Evolutionary conservation across 441 rosid species (phyloP), one percentile per base, ranked within the genome.

Genomic region (Jatropha podagrica): DNA sequence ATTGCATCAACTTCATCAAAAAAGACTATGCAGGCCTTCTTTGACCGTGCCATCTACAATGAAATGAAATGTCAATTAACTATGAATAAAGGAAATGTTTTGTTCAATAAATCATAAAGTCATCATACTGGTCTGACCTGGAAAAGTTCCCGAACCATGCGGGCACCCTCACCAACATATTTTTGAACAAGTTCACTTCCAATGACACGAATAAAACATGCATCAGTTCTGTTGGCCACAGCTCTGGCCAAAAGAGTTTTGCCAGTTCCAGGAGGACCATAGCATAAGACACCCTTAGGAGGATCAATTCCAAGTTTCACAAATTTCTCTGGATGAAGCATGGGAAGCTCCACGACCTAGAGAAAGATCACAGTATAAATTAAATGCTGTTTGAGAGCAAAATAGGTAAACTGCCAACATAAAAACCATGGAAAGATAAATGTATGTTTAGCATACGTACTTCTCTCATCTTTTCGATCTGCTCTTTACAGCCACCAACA

Each of bases 301-400:
- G 99, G 99, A 83, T 96, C 99, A 51, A 96, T 94, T 77, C 99
- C 99, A 69, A 95, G 98, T 85, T 95, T 90, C 74, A 95, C 98
- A 83, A 95, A 95, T 82, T 95, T 95, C 89, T 95, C 99, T 14
- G 99, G 99, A 62, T 95, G 99, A 88, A 95, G 99, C 99, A 95
- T 93, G 7, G 99, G 99, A 61, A 95, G 86, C 80, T 95, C 99
- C 80, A 95, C 99, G 68, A 95, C 99, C 99, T 90, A 77, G 55
- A 66, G 65, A 71, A 55, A 67, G 7, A 40, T 0, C 18, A 55
- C 13, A 20, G 7, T 6, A 65, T 15, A 54, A 54, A 58, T 40
- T 40, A 73, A 49, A 69, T 32, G 60, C 41, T 17, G 0, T 56
- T 4, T 15, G 37, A 6, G n/a, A 72, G 55, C 20, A 72, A 18